Conservation (phyloP, 164 flowering plant species). For the Tetrastigma voinierianum region DNA sequence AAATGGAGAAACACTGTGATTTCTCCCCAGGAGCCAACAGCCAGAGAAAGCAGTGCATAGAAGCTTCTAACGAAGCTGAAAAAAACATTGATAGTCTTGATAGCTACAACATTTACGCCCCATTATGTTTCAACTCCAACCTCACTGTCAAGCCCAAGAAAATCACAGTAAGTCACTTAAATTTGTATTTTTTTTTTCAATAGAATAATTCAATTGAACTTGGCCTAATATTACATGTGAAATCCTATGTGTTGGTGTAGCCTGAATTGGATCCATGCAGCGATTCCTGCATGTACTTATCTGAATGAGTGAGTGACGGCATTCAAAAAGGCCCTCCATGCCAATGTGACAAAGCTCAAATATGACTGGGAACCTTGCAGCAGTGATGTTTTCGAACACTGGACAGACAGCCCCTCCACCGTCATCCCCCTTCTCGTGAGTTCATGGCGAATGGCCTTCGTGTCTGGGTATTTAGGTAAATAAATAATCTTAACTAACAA, state of each 20-base stretch:
- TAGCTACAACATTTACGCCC: constrained; percentile 68
- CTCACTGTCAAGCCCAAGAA: constrained; percentile 42
- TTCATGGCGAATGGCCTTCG: constrained; percentile 37
- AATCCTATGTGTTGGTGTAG: constrained; percentile 22
- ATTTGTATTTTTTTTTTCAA: no score
- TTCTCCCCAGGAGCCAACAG: constrained; percentile 29
- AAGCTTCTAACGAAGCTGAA: constrained; percentile 11
- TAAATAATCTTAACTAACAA: no score
- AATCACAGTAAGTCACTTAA: constrained; percentile 25
- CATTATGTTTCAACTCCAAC: constrained; percentile 32
- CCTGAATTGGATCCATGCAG: constrained; percentile 44
- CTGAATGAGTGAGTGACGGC: constrained; percentile 39
- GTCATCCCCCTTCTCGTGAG: constrained; percentile 42
- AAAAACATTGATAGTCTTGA: constrained; percentile 18
- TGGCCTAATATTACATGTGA: background rate
- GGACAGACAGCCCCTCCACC: constrained; percentile 36
- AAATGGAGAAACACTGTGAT: constrained; percentile 41
- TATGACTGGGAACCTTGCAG: constrained; percentile 48
- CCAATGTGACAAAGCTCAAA: constrained; percentile 37
- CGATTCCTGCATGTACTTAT: constrained; percentile 32
- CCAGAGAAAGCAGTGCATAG: constrained; percentile 11
- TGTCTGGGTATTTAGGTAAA: constrained; percentile 57
- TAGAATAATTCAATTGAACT: background rate
- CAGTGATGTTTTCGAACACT: constrained; percentile 23
- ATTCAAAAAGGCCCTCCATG: constrained; percentile 66